A percentile compares a stretch with the other conserved stretches of the same genome.
These are phyloP conservation scores for Nigrospora sphaerica DNA, from an alignment of 2,329 filamentous ascomycete genomes.

Conservation along the genomic window DNA sequence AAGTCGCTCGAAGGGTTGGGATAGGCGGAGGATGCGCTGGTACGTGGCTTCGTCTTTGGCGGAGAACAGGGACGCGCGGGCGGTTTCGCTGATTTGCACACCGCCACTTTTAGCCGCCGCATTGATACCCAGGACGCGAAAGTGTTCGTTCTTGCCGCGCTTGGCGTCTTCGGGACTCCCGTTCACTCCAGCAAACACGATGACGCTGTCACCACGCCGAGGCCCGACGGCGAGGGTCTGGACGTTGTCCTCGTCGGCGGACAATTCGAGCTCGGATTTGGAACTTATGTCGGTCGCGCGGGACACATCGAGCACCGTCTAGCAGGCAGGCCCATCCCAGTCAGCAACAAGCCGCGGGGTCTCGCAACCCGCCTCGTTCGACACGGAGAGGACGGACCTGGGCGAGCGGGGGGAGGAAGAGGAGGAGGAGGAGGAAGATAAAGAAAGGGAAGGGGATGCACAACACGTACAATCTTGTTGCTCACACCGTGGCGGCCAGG, in stretches of 20 bases:
- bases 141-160: constrained; percentile 75
- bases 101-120: constrained; percentile 18
- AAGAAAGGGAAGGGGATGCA: background rate
- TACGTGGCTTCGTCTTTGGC: constrained; percentile 47
- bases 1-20: constrained; percentile 39
- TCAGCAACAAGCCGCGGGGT: too few species aligned
- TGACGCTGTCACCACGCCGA: constrained; percentile 45
- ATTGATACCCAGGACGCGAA: constrained; percentile 65
- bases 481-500: constrained; percentile 72
- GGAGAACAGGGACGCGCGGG: constrained; percentile 45
- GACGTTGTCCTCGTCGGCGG: constrained; percentile 81
- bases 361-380: too few species aligned
- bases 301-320: constrained; percentile 69
- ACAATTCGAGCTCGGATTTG: constrained; percentile 68
- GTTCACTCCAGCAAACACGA: constrained; percentile 75
- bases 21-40: constrained; percentile 52
- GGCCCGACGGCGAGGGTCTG: constrained; percentile 70
- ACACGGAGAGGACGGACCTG: too few species aligned
- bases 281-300: constrained; percentile 56
- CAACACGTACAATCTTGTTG: constrained; percentile 69
- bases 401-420: too few species aligned
- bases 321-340: background rate
- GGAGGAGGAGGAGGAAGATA: background rate
- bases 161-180: constrained; percentile 65
- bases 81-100: constrained; percentile 36